Base-by-base conservation (phyloP, 768 basidiomycete species). In the Tricholoma sp. region DNA sequence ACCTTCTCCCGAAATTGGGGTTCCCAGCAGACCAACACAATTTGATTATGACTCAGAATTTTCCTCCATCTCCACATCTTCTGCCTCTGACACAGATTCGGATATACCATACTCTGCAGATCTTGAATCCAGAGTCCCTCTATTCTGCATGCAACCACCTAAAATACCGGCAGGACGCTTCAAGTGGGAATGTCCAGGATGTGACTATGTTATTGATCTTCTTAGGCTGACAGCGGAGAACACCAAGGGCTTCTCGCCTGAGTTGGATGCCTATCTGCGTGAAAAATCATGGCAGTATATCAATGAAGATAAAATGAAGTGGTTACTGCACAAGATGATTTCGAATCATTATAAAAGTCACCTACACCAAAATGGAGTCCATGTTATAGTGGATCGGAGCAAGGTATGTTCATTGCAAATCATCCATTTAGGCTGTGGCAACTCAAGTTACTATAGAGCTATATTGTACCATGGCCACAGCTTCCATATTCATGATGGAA, bases 11-110 rank as follows among this genome's bases (percentile, higher is more conserved):
- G 51, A 31, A 41, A 29, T 31, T 24, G 28, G 20, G 15, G 52
- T 12, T 37, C 28, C 17, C 44, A 18, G 18, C 18, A 13, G 44
- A 37, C 51, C 37, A 8, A 31, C 50, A 15, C 50, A 63, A 48
- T 71, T 64, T 53, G 62, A 64, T 10, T 85, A 85, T 59, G 82
- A 80, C 63, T 74, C 80, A 0, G 84, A 86, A 61, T 86, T 85
- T 63, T 80, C 80, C 6, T 82, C 82, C 4, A 76, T 79, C 6
- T 82, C 82, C 4, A 76, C 79, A 18, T 70, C 68, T 11, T 70
- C 76, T 6, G 73, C 68, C n/a, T 67, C 76, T 1, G 76, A 76
- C 42, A 72, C 76, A 9, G 69, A 76, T 37, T 52, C 66, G 1
- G 71, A 69, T 20, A 51, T 56, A 17, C 53, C 50, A 47, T 54